These are phyloP conservation scores for Mycocalia duriaeana DNA, from an alignment of 1,284 basidiomycete species.

Conservation along the genomic window DNA sequence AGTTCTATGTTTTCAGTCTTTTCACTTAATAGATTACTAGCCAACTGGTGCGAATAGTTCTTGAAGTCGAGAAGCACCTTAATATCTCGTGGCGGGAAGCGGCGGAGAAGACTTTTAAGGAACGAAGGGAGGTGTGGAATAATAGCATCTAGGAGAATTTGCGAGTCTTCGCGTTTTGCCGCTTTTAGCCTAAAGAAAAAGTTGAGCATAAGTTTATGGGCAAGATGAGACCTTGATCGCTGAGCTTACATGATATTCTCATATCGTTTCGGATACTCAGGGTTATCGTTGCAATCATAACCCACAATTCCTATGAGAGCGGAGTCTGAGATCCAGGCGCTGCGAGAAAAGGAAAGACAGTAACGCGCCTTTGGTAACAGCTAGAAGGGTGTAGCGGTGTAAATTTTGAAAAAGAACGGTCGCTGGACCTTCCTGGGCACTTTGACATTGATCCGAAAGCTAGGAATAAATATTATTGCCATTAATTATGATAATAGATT, in stretches of 20 bases:
- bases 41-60: conserved; percentile 4
- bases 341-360: too few relatives aligned
- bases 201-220: too few relatives aligned
- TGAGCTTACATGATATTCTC: background rate
- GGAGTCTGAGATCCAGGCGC: too few relatives aligned
- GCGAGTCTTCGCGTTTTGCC: background rate
- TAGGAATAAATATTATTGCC: too few relatives aligned
- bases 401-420: too few relatives aligned
- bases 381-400: too few relatives aligned
- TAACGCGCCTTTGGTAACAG: too few relatives aligned
- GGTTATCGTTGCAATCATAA: conserved; percentile 14
- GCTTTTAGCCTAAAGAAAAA: background rate
- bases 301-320: conserved; percentile 11
- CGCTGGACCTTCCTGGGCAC: too few relatives aligned
- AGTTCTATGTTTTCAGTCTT: conserved; percentile 9
- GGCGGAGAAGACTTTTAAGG: background rate
- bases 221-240: too few relatives aligned
- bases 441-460: too few relatives aligned
- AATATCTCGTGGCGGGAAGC: background rate
- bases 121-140: background rate
- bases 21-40: conserved; percentile 10
- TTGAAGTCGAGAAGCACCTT: conserved; percentile 9
- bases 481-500: too few relatives aligned
- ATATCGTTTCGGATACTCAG: conserved; percentile 3
- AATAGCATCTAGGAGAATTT: background rate